Base-by-base conservation (phyloP, 306 rosid genomes). In the Astragalus membranaceus region DNA sequence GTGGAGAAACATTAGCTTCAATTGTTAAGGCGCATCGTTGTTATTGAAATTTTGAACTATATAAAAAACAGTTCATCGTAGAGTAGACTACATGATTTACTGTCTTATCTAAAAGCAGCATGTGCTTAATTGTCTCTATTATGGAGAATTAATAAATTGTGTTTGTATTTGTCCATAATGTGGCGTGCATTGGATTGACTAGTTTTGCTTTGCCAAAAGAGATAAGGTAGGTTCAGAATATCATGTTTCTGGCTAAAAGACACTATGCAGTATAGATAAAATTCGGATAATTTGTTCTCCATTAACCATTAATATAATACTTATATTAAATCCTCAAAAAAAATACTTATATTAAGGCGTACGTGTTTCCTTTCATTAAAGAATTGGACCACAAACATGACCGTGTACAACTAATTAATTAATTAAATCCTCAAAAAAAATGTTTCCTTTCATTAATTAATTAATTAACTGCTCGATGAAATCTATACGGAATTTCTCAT, bases 161-260 rank as follows among this genome's bases (percentile, higher is more conserved):
- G 36, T 16, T 55, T 75, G 43, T 36, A 33, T 53, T 41, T 51
- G 49, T 8, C 41, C 63, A n/a, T 52, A 59, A 66, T 23, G 77
- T 84, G 80, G 80, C 73, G 14, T 59, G 10, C 46, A 30, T 15
- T 56, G 69, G 62, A 71, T 66, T 32, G 73, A 36, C 42, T 15
- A 42, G 7, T 17, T 53, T 47, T 43, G 35, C 59, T 48, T 49
- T 61, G 80, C 66, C 83, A 49, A 71, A 74, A 70, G 50, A 61
- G 78, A 65, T 84, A 64, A 77, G 80, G 67, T 57, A 64, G 73
- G 75, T 29, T 33, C 8, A 17, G 68, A 52, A 15, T 57, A 78
- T 36, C 20, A n/a, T 8, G 42, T 65, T 41, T 65, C 15, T 39
- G 65, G 70, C 37, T 23, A 48, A 7, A 29, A 56, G 23, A 57